Conservation (phyloP, 140 eudicot genomes). For the Flaveria floridana region DNA sequence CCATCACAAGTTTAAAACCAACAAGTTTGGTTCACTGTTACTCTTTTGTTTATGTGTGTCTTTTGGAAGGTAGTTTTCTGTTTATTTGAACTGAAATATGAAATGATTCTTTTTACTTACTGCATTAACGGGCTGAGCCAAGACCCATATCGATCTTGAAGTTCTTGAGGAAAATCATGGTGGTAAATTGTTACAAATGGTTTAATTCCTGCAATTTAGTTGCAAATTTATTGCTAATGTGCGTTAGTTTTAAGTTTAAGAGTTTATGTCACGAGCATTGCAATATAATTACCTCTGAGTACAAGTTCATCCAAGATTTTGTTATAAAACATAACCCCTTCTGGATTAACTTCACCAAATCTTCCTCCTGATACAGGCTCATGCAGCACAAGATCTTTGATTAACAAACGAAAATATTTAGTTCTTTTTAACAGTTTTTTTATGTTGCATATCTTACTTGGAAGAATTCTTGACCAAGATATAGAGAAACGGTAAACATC, state of each 20-base stretch:
- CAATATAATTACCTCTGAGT: constrained; percentile 46
- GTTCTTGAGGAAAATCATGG: constrained; percentile 67
- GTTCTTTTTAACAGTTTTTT: not conserved
- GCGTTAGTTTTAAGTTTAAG: constrained; percentile 1
- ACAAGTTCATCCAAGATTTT: constrained; percentile 57
- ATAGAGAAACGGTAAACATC: constrained; percentile 56
- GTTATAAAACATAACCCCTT: constrained; percentile 59
- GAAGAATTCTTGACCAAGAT: constrained; percentile 62
- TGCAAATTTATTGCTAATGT: constrained; percentile 15
- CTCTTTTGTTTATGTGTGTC: not conserved
- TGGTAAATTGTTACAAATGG: constrained; percentile 84
- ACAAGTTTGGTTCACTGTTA: not conserved
- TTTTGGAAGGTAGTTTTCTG: not conserved
- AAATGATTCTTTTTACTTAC: constrained; percentile 35
- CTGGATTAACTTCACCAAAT: constrained; percentile 59
- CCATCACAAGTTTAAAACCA: not conserved
- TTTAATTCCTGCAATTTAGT: constrained; percentile 47
- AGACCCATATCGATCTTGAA: constrained; percentile 62
- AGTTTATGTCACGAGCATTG: not conserved
- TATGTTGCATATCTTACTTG: constrained; percentile 45
- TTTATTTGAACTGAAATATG: not conserved
- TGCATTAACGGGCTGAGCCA: constrained; percentile 81
- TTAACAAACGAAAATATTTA: constrained; percentile 6
- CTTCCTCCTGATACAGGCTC: constrained; percentile 73
- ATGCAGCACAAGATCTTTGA: constrained; percentile 13